A percentile compares a stretch with the other conserved stretches of the same genome.
phyloP scores from a whole-genome alignment of 148 eudicot genomes.

The Simmondsia chinensis region DNA sequence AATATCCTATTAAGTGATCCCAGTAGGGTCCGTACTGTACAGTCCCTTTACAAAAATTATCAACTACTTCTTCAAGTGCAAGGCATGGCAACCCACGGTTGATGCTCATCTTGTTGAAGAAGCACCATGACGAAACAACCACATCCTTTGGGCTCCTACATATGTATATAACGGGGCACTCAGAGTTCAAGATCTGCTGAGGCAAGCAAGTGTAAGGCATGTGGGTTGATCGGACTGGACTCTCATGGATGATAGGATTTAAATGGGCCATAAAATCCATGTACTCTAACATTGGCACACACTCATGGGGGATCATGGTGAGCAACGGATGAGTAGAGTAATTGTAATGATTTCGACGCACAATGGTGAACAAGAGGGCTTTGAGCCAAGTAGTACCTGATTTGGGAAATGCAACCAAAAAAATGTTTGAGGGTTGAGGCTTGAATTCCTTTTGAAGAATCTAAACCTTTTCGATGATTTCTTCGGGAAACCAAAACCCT shows the following conservation, averaged over 20 bases:
- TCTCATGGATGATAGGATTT: too few relatives aligned
- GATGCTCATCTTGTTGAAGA: background rate
- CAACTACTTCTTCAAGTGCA: background rate
- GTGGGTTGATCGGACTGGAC: too few relatives aligned
- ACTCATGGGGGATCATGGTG: background rate
- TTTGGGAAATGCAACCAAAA: too few relatives aligned
- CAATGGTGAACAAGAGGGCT: background rate
- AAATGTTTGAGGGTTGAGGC: too few relatives aligned
- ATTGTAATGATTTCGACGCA: background rate
- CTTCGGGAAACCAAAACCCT: too few relatives aligned
- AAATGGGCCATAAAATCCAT: too few relatives aligned
- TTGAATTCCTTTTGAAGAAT: too few relatives aligned
- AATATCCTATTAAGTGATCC: background rate
- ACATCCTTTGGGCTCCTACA: too few relatives aligned
- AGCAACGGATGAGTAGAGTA: background rate
- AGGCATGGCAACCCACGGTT: background rate
- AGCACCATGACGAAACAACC: background rate
- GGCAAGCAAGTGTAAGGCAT: too few relatives aligned
- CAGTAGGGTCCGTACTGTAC: background rate
- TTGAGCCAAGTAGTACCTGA: constrained; percentile 5
- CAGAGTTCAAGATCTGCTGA: too few relatives aligned
- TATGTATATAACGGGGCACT: too few relatives aligned
- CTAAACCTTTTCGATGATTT: too few relatives aligned
- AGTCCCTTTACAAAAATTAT: background rate
- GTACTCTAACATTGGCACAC: background rate